Evolutionary conservation across 2,329 filamentous ascomycete genomes (phyloP).

Genomic region (Tolypocladium pustulatum): DNA sequence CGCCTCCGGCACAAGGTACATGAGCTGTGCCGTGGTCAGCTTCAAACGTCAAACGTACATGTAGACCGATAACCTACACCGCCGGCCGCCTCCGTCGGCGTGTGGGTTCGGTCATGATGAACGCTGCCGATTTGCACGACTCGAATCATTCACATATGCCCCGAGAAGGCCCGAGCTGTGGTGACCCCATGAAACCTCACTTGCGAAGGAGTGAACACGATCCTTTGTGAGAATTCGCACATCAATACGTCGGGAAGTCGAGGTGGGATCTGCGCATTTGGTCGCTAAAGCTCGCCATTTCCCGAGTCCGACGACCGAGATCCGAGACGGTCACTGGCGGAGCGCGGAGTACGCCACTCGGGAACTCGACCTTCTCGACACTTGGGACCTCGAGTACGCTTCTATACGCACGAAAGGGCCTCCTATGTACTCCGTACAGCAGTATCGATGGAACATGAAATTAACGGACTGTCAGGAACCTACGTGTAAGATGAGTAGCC

Average conservation of each 20-base stretch:
- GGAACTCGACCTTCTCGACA: no score
- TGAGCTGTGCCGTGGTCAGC: constrained; percentile 15
- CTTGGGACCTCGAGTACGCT: no score
- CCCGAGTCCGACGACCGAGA: constrained; percentile 3
- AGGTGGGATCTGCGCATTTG: constrained; percentile 3
- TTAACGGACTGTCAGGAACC: not conserved
- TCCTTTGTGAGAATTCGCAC: no score
- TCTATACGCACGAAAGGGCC: no score
- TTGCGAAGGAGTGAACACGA: not conserved
- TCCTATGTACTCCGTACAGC: no score
- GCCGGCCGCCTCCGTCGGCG: constrained; percentile 18
- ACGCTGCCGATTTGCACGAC: not conserved
- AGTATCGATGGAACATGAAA: no score
- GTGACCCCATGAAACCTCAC: not conserved
- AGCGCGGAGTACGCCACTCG: no score
- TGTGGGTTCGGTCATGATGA: constrained; percentile 9
- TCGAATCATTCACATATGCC: not conserved
- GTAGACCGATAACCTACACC: constrained; percentile 9
- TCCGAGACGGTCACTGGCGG: no score
- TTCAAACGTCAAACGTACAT: not conserved
- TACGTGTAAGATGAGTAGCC: not conserved
- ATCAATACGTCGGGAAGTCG: not conserved
- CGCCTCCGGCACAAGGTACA: constrained; percentile 31
- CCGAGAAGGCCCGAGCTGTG: not conserved
- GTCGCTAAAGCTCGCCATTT: constrained; percentile 4